Evolutionary conservation across 768 basidiomycete species (phyloP).

Genomic region (Dioszegia crocea): DNA sequence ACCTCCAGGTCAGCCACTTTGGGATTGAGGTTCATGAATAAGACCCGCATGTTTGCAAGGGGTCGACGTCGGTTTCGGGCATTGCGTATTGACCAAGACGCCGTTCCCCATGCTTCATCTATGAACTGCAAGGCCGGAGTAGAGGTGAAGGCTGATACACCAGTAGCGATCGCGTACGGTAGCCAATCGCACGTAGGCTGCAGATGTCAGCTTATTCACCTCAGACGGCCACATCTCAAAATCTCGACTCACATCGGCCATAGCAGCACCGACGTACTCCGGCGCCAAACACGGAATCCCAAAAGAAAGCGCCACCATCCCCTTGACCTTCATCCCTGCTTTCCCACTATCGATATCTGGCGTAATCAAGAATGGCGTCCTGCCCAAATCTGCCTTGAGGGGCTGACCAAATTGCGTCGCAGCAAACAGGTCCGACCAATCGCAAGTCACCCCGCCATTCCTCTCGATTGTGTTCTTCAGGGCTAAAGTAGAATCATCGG

Average conservation of each 20-base stretch:
- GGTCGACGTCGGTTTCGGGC: slow-evolving; percentile 20
- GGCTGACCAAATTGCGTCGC: background rate
- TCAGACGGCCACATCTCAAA: background rate
- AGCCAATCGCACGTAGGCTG: slow-evolving; percentile 57
- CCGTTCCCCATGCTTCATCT: slow-evolving; percentile 56
- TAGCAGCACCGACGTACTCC: slow-evolving; percentile 52
- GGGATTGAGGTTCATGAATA: slow-evolving; percentile 19
- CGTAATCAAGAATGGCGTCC: background rate
- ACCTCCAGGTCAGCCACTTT: slow-evolving; percentile 16
- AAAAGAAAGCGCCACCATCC: slow-evolving; percentile 71
- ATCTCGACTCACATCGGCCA: slow-evolving; percentile 16
- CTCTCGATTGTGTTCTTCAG: background rate
- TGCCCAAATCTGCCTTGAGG: background rate
- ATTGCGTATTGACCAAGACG: slow-evolving; percentile 52
- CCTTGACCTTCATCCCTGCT: slow-evolving; percentile 63
- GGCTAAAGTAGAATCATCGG: background rate
- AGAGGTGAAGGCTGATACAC: slow-evolving; percentile 52
- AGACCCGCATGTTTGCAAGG: slow-evolving; percentile 21
- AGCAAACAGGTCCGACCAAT: background rate
- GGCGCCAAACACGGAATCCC: slow-evolving; percentile 75
- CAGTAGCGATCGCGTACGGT: slow-evolving; percentile 59
- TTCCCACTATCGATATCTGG: background rate
- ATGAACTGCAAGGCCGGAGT: slow-evolving; percentile 56
- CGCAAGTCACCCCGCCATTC: slow-evolving; percentile 2
- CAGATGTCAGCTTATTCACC: slow-evolving; percentile 21